Conservation (phyloP, 768 basidiomycete genomes). For the Candolleomyces aberdarensis region DNA sequence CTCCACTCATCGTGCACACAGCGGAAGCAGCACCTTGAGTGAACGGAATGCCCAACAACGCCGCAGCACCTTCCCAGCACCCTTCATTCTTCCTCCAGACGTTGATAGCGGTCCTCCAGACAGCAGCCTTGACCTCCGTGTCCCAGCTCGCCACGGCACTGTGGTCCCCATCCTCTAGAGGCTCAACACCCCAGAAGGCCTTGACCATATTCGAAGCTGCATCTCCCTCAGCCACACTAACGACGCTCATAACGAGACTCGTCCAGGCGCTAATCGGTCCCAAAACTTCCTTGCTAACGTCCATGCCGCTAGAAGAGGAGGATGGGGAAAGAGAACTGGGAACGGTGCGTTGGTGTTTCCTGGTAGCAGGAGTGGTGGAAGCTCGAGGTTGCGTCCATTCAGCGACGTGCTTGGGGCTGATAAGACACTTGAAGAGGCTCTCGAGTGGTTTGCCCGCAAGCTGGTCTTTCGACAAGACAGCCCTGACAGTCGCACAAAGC, state of each 20-base stretch:
- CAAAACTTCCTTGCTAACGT: neutral
- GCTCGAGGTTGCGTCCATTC: neutral
- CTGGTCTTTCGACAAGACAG: slow-evolving; percentile 2
- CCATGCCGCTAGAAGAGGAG: neutral
- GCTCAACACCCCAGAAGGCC: slow-evolving; percentile 48
- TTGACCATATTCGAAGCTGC: slow-evolving; percentile 34
- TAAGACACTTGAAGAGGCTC: neutral
- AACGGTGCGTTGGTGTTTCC: neutral
- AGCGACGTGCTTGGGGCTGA: neutral
- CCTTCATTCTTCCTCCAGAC: slow-evolving; percentile 51
- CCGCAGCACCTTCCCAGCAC: slow-evolving; percentile 52
- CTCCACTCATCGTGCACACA: neutral
- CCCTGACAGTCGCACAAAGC: neutral
- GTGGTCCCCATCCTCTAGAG: slow-evolving; percentile 19
- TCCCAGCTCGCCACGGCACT: slow-evolving; percentile 23
- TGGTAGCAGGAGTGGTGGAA: neutral
- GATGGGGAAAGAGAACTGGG: neutral
- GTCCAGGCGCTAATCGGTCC: slow-evolving; percentile 3
- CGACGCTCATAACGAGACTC: neutral
- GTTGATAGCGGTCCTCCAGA: slow-evolving; percentile 59
- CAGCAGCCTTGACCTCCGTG: slow-evolving; percentile 37
- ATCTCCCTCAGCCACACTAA: slow-evolving; percentile 1
- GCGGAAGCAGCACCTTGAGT: slow-evolving; percentile 34
- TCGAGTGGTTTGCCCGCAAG: neutral
- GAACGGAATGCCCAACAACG: slow-evolving; percentile 63